phyloP scores from a whole-genome alignment of 2,329 filamentous ascomycete genomes.

The Aplosporella prunicola region DNA sequence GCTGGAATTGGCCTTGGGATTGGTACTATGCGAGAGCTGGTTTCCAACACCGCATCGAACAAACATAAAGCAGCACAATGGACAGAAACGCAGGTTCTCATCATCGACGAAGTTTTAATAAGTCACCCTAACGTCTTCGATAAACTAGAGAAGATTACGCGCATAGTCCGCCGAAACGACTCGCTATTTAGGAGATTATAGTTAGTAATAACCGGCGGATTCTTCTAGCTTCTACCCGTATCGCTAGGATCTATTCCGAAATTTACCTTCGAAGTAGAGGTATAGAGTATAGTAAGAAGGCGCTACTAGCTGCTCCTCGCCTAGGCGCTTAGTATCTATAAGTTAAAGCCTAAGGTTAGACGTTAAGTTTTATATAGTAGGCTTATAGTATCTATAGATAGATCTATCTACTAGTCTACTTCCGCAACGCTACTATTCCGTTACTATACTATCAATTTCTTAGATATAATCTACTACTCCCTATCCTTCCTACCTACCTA shows the following conservation, averaged over 20 bases:
- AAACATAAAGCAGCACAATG: no score
- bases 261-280: constrained; percentile 44
- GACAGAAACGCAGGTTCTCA: constrained; percentile 35
- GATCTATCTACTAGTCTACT: no score
- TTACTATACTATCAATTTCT: no score
- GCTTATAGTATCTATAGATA: no score
- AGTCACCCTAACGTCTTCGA: constrained; percentile 47
- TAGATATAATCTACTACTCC: no score
- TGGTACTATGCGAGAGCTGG: background rate
- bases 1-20: constrained; percentile 30
- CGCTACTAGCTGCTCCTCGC: no score
- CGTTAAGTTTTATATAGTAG: no score
- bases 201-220: constrained; percentile 50
- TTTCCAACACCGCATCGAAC: background rate
- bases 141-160: constrained; percentile 42
- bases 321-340: constrained; percentile 57
- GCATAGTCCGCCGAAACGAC: constrained; percentile 23
- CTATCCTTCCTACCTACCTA: no score
- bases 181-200: constrained; percentile 42
- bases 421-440: no score
- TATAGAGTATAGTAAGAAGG: constrained; percentile 33
- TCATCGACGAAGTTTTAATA: constrained; percentile 61
- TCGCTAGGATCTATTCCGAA: constrained; percentile 17
- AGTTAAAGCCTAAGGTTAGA: no score
- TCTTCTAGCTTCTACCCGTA: constrained; percentile 50